A percentile compares a stretch with the other conserved stretches of the same genome.
Evolutionary conservation across 345 rosid genomes (phyloP).

Genomic region (Moringa oleifera): DNA sequence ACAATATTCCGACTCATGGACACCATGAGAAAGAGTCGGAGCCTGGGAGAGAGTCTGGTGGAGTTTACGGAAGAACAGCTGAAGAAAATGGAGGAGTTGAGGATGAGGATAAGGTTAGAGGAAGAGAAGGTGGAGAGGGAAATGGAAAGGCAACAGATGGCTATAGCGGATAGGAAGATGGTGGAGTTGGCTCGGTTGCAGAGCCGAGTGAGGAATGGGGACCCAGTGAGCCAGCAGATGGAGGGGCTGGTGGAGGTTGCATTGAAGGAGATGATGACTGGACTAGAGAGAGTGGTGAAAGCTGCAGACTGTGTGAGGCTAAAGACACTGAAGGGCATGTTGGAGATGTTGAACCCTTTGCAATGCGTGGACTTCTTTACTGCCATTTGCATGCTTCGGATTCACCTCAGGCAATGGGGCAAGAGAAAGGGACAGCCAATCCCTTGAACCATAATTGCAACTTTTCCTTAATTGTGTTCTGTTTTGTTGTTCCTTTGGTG

Average conservation of each 20-base stretch:
- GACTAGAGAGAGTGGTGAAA: slow-evolving; percentile 67
- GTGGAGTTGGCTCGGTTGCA: slow-evolving; percentile 51
- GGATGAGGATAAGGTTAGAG: slow-evolving; percentile 49
- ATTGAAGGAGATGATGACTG: slow-evolving; percentile 28
- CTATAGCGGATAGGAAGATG: slow-evolving; percentile 56
- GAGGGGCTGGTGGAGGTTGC: slow-evolving; percentile 44
- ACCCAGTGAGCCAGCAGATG: slow-evolving; percentile 8
- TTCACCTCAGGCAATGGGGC: slow-evolving; percentile 54
- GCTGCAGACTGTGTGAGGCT: slow-evolving; percentile 79
- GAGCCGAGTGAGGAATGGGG: slow-evolving; percentile 18
- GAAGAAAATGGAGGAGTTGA: slow-evolving; percentile 45
- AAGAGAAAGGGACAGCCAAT: neutral
- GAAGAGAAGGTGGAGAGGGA: slow-evolving; percentile 74
- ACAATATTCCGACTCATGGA: slow-evolving; percentile 43
- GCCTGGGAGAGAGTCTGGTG: slow-evolving; percentile 13
- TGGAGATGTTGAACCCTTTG: slow-evolving; percentile 53
- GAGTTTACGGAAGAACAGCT: slow-evolving; percentile 47
- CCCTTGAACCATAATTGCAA: too few species aligned
- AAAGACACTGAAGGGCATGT: slow-evolving; percentile 64
- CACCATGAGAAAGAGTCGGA: slow-evolving; percentile 27
- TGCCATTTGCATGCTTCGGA: slow-evolving; percentile 38
- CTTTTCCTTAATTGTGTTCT: too few species aligned
- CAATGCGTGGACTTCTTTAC: slow-evolving; percentile 67
- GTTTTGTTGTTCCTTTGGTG: too few species aligned
- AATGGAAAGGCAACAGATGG: slow-evolving; percentile 84